Conservation (phyloP, 441 rosid genomes). For the Arabidopsis hybrid region DNA sequence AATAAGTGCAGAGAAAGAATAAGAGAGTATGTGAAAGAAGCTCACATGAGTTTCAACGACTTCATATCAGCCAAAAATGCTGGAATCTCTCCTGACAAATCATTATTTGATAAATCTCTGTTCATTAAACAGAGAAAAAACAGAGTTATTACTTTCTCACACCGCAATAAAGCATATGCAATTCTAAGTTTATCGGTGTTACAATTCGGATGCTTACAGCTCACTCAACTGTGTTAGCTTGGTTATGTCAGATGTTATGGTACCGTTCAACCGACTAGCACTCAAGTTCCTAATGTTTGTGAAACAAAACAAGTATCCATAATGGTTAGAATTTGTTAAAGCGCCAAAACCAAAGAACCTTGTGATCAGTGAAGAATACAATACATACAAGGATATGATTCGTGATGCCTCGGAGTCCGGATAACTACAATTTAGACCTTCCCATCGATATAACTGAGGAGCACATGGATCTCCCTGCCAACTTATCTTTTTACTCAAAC, state of each 20-base stretch:
- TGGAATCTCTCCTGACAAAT: slow-evolving; percentile 52
- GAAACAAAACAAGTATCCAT: neutral
- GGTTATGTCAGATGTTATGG: slow-evolving; percentile 40
- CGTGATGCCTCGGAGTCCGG: slow-evolving; percentile 26
- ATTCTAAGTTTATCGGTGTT: neutral
- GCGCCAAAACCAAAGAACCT: neutral
- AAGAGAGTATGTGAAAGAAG: slow-evolving; percentile 1
- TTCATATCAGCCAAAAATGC: slow-evolving; percentile 42
- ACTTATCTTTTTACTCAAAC: slow-evolving; percentile 28
- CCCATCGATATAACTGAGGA: slow-evolving; percentile 45
- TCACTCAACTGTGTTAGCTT: slow-evolving; percentile 35
- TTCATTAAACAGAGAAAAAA: neutral
- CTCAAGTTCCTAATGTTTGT: slow-evolving; percentile 45
- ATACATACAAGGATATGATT: slow-evolving; percentile 51
- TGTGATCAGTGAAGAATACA: slow-evolving; percentile 1
- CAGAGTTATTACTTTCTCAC: neutral
- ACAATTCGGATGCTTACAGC: slow-evolving; percentile 31
- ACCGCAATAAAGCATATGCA: neutral
- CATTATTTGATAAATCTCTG: slow-evolving; percentile 55
- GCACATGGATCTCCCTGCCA: slow-evolving; percentile 49
- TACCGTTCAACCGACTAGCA: slow-evolving; percentile 40
- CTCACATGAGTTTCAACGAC: slow-evolving; percentile 49
- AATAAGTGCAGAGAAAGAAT: neutral
- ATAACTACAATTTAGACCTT: slow-evolving; percentile 47
- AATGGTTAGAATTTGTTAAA: neutral